A percentile compares a stretch with the other conserved stretches of the same genome.
Conservation (phyloP, 2,329 filamentous ascomycete species). For the Botrytis medusae region DNA sequence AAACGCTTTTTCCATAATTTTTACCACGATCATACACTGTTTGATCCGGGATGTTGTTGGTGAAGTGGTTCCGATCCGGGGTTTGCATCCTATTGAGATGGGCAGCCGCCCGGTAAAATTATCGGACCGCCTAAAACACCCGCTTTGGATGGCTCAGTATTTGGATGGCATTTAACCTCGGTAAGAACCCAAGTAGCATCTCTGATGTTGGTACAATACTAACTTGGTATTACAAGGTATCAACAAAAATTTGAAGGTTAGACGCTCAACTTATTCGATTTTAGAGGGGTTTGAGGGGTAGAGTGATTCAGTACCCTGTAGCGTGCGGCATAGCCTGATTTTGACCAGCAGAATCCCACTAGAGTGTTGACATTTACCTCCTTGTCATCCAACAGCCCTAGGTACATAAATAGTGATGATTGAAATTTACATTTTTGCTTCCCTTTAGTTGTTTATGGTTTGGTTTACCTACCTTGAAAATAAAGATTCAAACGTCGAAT, state of each 20-base stretch:
- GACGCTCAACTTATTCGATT: background rate
- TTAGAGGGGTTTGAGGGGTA: background rate
- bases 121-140: background rate
- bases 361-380: background rate
- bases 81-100: background rate
- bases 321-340: background rate
- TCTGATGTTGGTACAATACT: background rate
- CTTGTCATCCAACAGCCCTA: background rate
- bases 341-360: background rate
- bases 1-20: background rate
- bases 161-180: background rate
- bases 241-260: background rate
- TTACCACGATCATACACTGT: background rate
- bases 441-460: background rate
- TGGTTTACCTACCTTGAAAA: background rate
- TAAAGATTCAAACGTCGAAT: background rate
- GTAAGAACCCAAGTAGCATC: background rate
- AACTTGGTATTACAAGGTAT: background rate
- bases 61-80: conserved; percentile 1
- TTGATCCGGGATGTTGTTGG: background rate
- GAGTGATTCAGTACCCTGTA: background rate
- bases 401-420: background rate
- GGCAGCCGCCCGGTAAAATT: conserved; percentile 11
- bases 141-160: background rate
- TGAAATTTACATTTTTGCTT: background rate